phyloP scores from a whole-genome alignment of 345 rosid species.

The Eucalyptus regnans region DNA sequence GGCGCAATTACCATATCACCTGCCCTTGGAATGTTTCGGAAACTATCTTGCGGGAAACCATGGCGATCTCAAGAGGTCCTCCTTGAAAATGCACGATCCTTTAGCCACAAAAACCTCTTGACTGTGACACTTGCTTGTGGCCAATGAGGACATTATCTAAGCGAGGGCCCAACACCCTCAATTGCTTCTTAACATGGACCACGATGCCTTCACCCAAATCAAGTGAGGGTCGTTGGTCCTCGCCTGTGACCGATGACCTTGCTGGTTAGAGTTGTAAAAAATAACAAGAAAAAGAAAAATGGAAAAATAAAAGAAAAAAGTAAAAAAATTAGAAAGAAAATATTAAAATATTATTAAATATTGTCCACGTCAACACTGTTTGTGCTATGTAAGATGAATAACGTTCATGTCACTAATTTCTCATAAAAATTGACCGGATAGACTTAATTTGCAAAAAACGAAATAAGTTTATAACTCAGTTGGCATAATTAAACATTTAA shows the following conservation, averaged over 20 bases:
- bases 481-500: background rate
- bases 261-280: background rate
- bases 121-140: fast-evolving
- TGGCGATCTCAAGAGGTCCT: no score
- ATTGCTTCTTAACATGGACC: background rate
- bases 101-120: no score
- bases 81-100: fast-evolving
- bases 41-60: fast-evolving
- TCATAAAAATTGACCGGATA: fast-evolving
- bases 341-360: background rate
- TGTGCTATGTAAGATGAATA: fast-evolving
- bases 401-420: background rate
- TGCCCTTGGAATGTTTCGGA: fast-evolving
- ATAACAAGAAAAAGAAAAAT: background rate
- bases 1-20: fast-evolving
- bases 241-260: background rate
- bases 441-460: background rate
- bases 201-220: background rate
- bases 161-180: fast-evolving
- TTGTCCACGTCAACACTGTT: fast-evolving
- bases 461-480: background rate
- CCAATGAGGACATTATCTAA: background rate
- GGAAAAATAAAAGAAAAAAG: no score
- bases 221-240: fast-evolving
- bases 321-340: background rate